These are phyloP conservation scores for Scenedesmus sp. DNA, from an alignment of 163 green algal species.

Conservation along the genomic window DNA sequence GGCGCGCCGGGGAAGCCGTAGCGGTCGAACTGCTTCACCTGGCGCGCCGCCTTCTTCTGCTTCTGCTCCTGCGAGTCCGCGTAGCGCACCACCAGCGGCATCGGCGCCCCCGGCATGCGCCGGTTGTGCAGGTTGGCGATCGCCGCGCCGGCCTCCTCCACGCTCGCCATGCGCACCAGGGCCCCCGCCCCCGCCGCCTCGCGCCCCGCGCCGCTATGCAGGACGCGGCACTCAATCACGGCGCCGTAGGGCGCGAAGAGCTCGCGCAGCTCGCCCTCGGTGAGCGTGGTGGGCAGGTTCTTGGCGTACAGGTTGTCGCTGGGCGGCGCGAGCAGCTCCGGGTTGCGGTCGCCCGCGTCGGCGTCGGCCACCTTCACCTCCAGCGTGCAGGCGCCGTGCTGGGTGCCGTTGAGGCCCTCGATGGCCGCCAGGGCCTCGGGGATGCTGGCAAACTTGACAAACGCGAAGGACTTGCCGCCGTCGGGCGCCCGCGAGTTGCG, in stretches of 20 bases:
- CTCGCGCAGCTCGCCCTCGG: conserved; percentile 46
- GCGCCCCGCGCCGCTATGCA: conserved; percentile 48
- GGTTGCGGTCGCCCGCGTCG: conserved; percentile 49
- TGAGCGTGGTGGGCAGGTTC: conserved; percentile 48
- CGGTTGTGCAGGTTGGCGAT: conserved; percentile 68
- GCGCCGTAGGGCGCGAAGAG: conserved; percentile 53
- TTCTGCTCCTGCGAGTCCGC: conserved; percentile 71
- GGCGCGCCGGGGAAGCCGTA: background rate
- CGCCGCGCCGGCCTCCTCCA: conserved; percentile 54
- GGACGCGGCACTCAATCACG: conserved; percentile 58
- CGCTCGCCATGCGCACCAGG: conserved; percentile 64
- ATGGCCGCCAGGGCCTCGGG: conserved; percentile 46
- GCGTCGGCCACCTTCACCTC: conserved; percentile 53
- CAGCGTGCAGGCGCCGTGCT: conserved; percentile 25
- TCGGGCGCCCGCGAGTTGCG: conserved; percentile 26
- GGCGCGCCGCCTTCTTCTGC: conserved; percentile 43
- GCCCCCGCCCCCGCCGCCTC: conserved; percentile 49
- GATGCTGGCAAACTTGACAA: conserved; percentile 50
- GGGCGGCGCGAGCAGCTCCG: conserved; percentile 40
- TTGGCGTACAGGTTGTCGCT: conserved; percentile 55
- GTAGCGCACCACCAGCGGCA: conserved; percentile 72
- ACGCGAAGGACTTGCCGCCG: conserved; percentile 44
- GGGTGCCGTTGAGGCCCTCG: conserved; percentile 38
- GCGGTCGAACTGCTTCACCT: conserved; percentile 19
- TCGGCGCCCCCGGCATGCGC: conserved; percentile 43